Base-by-base conservation (phyloP, 176 grass and related monocot genomes). In the Aechmea fasciata region DNA sequence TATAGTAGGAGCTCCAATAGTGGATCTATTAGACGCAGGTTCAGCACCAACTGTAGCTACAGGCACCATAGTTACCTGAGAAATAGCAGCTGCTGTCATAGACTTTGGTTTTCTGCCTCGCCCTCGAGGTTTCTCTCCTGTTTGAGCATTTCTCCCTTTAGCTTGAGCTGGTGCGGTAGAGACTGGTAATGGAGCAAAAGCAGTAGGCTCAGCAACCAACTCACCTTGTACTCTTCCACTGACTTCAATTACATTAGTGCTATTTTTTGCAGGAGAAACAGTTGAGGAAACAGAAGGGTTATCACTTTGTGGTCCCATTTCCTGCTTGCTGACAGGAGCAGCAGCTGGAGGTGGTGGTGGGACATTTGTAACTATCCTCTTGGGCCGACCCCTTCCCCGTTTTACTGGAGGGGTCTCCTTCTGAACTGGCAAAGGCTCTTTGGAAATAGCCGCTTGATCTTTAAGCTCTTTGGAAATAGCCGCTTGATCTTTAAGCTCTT, bases 371-470 rank as follows among this genome's bases (percentile, higher is more conserved):
- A 79, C 74, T 73, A 77, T 72, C 72, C 89, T 84, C 85, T 77
- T 99, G 69, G 94, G 94, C 77, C 94, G 83, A 53, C 94, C 94
- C 83, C 94, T 87, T 23, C 94, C 86, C 23, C 82, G 68, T 81
- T 99, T 99, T 57, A 81, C 89, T 64, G 89, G 89, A 50, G 80
- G 68, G 51, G 68, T 48, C 51, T 81, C 88, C 47, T 68, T 82
- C 11, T 50, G 51, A 41, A 22, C 29, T 76, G 76, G 76, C 1
- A 69, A 66, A 70, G 73, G 71, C 65, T 86, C 81, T 81, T 78
- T 48, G 2, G 65, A 70, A 64, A 17, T 76, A 65, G 15, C 7
- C 26, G 71, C n/a, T 65, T 25, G 9, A 17, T 63, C 70, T 50
- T 47, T 57, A 18, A 13, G 33, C 53, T 47, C 11, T n/a, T 9